Percentiles rank a stretch among this genome's conserved stretches.
Evolutionary conservation across 2,329 filamentous ascomycete species (phyloP).

Genomic region (Epichloe sylvatica): DNA sequence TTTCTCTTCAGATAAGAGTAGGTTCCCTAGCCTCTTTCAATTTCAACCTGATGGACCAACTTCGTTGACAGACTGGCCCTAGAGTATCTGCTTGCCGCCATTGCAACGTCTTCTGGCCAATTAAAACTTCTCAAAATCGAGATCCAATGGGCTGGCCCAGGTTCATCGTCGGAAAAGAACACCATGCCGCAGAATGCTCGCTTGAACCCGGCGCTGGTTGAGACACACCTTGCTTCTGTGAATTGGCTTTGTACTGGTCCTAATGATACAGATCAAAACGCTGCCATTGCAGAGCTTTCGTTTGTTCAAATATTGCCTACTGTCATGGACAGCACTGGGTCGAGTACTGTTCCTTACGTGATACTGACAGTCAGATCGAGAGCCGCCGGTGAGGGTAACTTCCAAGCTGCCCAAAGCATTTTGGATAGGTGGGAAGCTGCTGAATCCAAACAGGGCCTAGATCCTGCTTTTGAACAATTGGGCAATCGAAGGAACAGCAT

Average conservation of each 20-base stretch:
- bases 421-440: constrained; percentile 75
- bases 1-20: constrained; percentile 61
- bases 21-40: constrained; percentile 8
- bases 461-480: constrained; percentile 66
- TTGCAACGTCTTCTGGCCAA: constrained; percentile 56
- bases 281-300: constrained; percentile 50
- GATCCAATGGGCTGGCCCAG: constrained; percentile 56
- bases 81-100: constrained; percentile 46
- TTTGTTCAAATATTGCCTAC: constrained; percentile 61
- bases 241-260: constrained; percentile 40
- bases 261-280: constrained; percentile 29
- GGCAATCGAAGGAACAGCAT: constrained; percentile 45
- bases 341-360: constrained; percentile 42
- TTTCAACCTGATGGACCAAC: no score
- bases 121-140: constrained; percentile 60
- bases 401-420: constrained; percentile 55
- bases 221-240: constrained; percentile 42
- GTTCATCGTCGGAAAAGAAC: constrained; percentile 38
- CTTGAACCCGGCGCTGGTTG: constrained; percentile 39
- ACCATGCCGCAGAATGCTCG: constrained; percentile 30
- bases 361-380: constrained; percentile 61
- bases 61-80: constrained; percentile 14
- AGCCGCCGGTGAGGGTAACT: constrained; percentile 38
- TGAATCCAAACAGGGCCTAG: constrained; percentile 50
- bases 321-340: constrained; percentile 43